Percentiles rank a stretch among this genome's conserved stretches.
phyloP scores from a whole-genome alignment of 2,329 filamentous ascomycete genomes.

The Claviceps humidiphila region DNA sequence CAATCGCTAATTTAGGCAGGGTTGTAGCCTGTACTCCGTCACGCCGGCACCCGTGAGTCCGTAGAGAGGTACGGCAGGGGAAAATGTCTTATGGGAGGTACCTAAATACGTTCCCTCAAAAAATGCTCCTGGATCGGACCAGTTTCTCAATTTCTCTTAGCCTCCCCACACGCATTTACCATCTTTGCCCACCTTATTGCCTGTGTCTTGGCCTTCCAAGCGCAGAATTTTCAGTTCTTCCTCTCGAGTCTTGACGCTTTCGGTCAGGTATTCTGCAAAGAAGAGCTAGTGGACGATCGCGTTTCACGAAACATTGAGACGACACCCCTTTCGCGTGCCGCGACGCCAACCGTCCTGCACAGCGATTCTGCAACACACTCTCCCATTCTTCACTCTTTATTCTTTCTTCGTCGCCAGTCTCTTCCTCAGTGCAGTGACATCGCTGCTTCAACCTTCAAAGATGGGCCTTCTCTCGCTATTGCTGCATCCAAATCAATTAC shows the following conservation, averaged over 20 bases:
- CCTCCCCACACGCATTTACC: background rate
- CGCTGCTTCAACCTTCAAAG: slow-evolving; percentile 19
- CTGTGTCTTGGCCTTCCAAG: background rate
- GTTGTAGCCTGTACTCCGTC: too few species aligned
- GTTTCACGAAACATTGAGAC: background rate
- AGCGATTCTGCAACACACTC: background rate
- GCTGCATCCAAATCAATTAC: slow-evolving; percentile 64
- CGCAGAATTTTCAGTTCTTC: background rate
- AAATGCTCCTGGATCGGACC: too few species aligned
- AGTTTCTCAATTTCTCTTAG: background rate
- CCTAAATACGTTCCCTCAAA: too few species aligned
- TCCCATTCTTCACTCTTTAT: background rate
- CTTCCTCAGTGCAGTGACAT: background rate
- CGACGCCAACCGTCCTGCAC: background rate
- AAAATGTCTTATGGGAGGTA: too few species aligned
- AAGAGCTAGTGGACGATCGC: background rate
- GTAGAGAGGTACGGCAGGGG: too few species aligned
- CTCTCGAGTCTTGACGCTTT: background rate
- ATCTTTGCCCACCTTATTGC: background rate
- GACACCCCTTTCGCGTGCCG: background rate
- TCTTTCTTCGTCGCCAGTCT: background rate
- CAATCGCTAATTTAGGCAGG: too few species aligned
- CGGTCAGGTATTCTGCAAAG: background rate
- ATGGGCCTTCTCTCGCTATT: slow-evolving; percentile 60
- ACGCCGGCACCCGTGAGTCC: too few species aligned